These are phyloP conservation scores for Arabidopsis suecica DNA, from an alignment of 345 rosid genomes.

Conservation along the genomic window DNA sequence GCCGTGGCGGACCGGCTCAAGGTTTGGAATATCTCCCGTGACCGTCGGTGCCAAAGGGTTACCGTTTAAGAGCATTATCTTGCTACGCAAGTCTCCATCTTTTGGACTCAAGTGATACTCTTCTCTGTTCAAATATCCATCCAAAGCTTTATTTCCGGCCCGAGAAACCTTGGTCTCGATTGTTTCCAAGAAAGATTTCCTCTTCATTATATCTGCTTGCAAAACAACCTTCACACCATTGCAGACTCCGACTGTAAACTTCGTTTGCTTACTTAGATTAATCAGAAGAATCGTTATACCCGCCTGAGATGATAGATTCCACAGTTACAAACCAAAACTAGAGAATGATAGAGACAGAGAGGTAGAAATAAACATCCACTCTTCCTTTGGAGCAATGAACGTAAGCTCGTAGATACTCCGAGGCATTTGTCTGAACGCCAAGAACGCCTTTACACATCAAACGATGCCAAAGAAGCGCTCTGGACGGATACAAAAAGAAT, in stretches of 20 bases:
- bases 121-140: constrained; percentile 60
- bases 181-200: constrained; percentile 44
- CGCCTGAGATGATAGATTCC: constrained; percentile 52
- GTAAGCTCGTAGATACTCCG: constrained; percentile 67
- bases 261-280: constrained; percentile 74
- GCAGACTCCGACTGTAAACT: constrained; percentile 54
- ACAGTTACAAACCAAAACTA: constrained; percentile 37
- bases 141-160: constrained; percentile 60
- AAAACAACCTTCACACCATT: constrained; percentile 51
- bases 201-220: constrained; percentile 37
- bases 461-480: constrained; percentile 95
- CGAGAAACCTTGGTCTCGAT: constrained; percentile 68
- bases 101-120: constrained; percentile 89
- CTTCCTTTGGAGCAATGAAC: constrained; percentile 92
- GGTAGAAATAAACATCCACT: constrained; percentile 54
- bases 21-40: constrained; percentile 60
- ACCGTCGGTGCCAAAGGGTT: constrained; percentile 58
- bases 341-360: constrained; percentile 45
- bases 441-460: constrained; percentile 92
- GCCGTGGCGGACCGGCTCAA: constrained; percentile 57
- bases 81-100: constrained; percentile 68
- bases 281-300: constrained; percentile 88
- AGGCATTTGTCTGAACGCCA: constrained; percentile 56
- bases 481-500: constrained; percentile 31
- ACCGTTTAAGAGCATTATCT: constrained; percentile 77